A percentile compares a stretch with the other conserved stretches of the same genome.
Evolutionary conservation across 768 basidiomycete genomes (phyloP).

Genomic region (Mycena albidolilacea): DNA sequence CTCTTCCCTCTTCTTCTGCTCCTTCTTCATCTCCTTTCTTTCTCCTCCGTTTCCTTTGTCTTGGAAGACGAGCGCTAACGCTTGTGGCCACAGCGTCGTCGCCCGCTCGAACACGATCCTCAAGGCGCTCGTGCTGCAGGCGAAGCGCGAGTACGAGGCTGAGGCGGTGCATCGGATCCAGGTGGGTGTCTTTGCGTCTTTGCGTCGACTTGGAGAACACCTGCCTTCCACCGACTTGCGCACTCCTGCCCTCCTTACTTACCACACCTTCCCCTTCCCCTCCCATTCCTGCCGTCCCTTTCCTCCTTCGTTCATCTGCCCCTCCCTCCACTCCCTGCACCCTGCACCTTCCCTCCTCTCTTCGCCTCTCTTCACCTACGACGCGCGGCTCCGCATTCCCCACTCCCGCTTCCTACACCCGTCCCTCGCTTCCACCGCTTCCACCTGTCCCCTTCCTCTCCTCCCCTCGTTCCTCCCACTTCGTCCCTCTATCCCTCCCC

Average conservation of each 20-base stretch:
- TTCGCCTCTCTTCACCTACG: no score
- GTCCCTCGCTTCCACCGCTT: not conserved
- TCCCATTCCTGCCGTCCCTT: not conserved
- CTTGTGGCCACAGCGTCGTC: slow-evolving; percentile 69
- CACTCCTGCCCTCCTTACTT: not conserved
- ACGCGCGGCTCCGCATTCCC: not conserved
- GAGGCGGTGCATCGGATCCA: slow-evolving; percentile 88
- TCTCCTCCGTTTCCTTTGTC: not conserved
- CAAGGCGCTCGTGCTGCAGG: slow-evolving; percentile 90
- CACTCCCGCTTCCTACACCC: not conserved
- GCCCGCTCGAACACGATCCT: slow-evolving; percentile 87
- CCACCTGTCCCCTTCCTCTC: not conserved
- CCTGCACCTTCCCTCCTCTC: not conserved
- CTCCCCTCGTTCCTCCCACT: not conserved
- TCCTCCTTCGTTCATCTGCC: not conserved
- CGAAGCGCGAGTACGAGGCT: slow-evolving; percentile 91
- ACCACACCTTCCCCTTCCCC: no score
- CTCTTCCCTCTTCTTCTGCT: no score
- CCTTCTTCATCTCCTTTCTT: slow-evolving; percentile 1
- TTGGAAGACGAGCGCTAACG: slow-evolving; percentile 1
- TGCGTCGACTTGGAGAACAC: no score
- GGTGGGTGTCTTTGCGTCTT: slow-evolving; percentile 14
- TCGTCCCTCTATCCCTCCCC: not conserved
- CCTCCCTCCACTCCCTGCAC: not conserved
- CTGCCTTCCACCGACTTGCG: not conserved